Evolutionary conservation across 2,329 filamentous ascomycete genomes (phyloP).

Genomic region (Leptographium galeiforme): DNA sequence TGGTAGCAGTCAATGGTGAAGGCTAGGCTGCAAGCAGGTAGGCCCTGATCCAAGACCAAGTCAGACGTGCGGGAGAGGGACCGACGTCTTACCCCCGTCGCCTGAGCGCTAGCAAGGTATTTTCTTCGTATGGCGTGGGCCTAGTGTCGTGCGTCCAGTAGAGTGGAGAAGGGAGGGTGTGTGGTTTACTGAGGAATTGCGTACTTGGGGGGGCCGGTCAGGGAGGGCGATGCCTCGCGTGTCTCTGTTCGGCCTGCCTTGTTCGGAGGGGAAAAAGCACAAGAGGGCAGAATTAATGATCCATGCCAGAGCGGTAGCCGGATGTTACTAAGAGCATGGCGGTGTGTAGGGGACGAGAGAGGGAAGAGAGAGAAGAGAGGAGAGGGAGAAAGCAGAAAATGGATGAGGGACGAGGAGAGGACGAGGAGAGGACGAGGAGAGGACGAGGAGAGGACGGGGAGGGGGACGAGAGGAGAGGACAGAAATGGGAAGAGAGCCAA

Average conservation of each 20-base stretch:
- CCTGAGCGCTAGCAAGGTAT: neutral
- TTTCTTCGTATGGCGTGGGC: neutral
- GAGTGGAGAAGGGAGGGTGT: neutral
- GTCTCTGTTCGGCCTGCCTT: neutral
- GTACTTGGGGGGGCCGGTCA: neutral
- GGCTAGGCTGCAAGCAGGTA: neutral
- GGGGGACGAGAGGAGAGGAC: neutral
- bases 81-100: neutral
- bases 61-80: conserved; percentile 4
- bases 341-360: neutral
- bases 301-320: neutral
- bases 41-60: conserved; percentile 1
- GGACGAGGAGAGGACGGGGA: too few species aligned
- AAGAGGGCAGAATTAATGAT: neutral
- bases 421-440: neutral
- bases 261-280: neutral
- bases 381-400: neutral
- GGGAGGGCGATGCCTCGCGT: neutral
- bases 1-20: neutral
- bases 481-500: neutral
- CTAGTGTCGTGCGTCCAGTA: neutral
- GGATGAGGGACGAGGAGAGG: neutral
- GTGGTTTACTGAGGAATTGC: conserved; percentile 1
- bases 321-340: too few species aligned
- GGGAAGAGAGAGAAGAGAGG: neutral